Percentiles rank a stretch among this genome's conserved stretches.
phyloP scores from a whole-genome alignment of 1,139 yeast genomes.

The Taphrina flavorubra region DNA sequence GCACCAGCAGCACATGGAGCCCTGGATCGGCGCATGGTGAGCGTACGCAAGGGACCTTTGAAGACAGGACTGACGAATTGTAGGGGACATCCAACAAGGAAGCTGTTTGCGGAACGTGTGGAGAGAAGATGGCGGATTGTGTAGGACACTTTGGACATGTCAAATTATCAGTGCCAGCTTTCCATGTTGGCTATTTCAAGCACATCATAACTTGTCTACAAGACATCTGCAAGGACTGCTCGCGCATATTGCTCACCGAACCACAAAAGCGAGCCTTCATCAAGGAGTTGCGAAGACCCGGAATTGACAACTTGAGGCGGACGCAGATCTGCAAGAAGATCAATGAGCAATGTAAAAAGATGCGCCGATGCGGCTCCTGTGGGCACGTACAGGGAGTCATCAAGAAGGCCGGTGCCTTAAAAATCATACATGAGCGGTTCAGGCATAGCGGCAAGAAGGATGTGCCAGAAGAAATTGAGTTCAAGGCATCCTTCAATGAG shows the following conservation, averaged over 20 bases:
- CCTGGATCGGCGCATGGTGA: constrained; percentile 77
- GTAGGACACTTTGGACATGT: constrained; percentile 99
- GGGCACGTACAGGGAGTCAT: constrained; percentile 94
- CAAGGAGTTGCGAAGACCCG: constrained; percentile 80
- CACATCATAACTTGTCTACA: constrained; percentile 87
- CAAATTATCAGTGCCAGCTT: constrained; percentile 89
- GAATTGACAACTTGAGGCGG: constrained; percentile 85
- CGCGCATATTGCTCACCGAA: constrained; percentile 76
- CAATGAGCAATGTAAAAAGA: constrained; percentile 92
- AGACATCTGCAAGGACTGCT: constrained; percentile 89
- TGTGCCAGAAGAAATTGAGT: constrained; percentile 79
- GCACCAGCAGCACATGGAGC: constrained; percentile 84
- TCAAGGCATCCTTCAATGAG: constrained; percentile 72
- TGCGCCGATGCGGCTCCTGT: constrained; percentile 86
- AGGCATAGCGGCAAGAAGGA: constrained; percentile 93
- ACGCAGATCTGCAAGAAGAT: constrained; percentile 85
- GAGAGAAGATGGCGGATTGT: constrained; percentile 89
- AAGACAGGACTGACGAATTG: background rate
- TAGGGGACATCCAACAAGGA: constrained; percentile 85
- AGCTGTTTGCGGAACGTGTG: constrained; percentile 86
- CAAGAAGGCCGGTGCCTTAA: constrained; percentile 93
- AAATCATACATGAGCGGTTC: constrained; percentile 93
- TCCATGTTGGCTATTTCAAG: constrained; percentile 96
- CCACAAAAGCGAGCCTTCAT: constrained; percentile 70
- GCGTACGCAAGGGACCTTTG: constrained; percentile 28